Evolutionary conservation across 208 protist species (phyloP).

Genomic region (Tritrichomonas foetus): DNA sequence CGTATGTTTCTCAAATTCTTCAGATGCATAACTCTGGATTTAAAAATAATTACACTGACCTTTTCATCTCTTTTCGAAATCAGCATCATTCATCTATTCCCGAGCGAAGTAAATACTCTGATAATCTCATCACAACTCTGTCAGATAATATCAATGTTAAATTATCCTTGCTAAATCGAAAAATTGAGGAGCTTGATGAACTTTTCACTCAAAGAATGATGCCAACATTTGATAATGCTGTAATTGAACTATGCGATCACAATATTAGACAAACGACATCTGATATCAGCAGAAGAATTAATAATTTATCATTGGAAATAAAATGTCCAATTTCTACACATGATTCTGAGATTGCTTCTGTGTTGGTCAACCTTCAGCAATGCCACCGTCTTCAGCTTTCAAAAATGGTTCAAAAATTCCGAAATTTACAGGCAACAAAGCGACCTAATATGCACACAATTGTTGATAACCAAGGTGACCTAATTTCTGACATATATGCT

Average conservation of each 20-base stretch:
- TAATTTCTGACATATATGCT: neutral
- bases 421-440: neutral
- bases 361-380: neutral
- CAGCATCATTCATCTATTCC: no score
- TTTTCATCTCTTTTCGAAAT: no score
- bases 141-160: neutral
- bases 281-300: neutral
- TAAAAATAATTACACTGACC: no score
- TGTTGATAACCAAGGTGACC: neutral
- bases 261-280: neutral
- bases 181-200: neutral
- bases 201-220: neutral
- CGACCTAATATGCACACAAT: neutral
- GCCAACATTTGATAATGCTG: neutral
- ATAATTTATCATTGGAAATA: neutral
- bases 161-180: neutral
- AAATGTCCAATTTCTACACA: neutral
- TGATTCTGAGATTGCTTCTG: neutral
- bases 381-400: neutral
- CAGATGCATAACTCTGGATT: no score
- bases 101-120: no score
- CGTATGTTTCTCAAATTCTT: no score
- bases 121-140: no score
- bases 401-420: neutral
- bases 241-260: neutral